A percentile compares a stretch with the other conserved stretches of the same genome.
Evolutionary conservation across 2,329 filamentous ascomycete genomes (phyloP).

Genomic region (Zasmidium citrigriseum): DNA sequence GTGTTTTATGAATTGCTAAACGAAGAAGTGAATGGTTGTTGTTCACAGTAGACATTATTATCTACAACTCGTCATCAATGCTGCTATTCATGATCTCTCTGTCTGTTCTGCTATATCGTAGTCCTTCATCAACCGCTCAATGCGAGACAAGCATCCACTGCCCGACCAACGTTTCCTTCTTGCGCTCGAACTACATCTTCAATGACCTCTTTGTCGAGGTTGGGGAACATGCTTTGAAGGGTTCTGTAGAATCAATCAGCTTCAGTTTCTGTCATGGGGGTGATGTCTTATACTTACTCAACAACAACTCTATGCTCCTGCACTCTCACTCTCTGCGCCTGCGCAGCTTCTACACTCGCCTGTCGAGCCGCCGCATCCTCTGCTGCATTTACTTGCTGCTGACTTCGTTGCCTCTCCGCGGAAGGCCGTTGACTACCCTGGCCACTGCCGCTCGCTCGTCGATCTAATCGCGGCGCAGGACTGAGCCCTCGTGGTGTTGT

Average conservation of each 20-base stretch:
- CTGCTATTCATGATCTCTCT: background rate
- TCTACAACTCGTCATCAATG: background rate
- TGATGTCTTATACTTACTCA: slow-evolving; percentile 52
- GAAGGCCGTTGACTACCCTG: slow-evolving; percentile 31
- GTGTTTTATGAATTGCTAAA: too few species aligned
- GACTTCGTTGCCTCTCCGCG: slow-evolving; percentile 29
- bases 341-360: slow-evolving; percentile 84
- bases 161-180: slow-evolving; percentile 65
- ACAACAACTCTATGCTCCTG: slow-evolving; percentile 89
- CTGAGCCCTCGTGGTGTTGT: slow-evolving; percentile 53
- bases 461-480: slow-evolving; percentile 36
- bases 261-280: background rate
- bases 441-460: slow-evolving; percentile 20
- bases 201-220: slow-evolving; percentile 90
- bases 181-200: slow-evolving; percentile 96
- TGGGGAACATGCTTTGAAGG: slow-evolving; percentile 92
- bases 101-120: background rate
- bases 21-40: too few species aligned
- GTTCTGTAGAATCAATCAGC: slow-evolving; percentile 53
- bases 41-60: slow-evolving; percentile 1
- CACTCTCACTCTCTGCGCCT: slow-evolving; percentile 78
- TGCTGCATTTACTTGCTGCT: slow-evolving; percentile 59
- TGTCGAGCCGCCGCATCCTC: slow-evolving; percentile 89
- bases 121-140: slow-evolving; percentile 34
- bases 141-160: slow-evolving; percentile 51